phyloP scores from a whole-genome alignment of 192 early-diverging fungal species.

The Coemansia sp. region DNA sequence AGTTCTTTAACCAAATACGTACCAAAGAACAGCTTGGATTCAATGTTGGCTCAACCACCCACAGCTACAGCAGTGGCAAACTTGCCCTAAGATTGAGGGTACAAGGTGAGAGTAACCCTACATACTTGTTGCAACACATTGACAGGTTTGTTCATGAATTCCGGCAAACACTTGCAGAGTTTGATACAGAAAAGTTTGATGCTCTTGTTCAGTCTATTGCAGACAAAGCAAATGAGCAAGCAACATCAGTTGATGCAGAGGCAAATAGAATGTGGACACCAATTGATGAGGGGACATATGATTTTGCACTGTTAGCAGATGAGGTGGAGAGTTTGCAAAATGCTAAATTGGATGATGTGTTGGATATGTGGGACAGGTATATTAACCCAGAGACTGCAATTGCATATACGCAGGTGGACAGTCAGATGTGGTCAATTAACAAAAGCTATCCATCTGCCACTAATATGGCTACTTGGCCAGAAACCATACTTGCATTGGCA shows the following conservation, averaged over 20 bases:
- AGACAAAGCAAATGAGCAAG: neutral
- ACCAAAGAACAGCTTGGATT: constrained; percentile 84
- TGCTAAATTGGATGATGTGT: constrained; percentile 2
- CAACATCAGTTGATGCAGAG: neutral
- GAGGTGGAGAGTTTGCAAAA: neutral
- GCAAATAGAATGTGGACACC: neutral
- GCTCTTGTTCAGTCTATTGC: constrained; percentile 43
- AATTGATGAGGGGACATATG: neutral
- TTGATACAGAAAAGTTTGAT: constrained; percentile 50
- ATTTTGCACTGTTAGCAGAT: neutral
- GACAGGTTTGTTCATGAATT: constrained; percentile 68
- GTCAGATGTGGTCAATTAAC: constrained; percentile 14
- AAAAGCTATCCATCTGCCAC: constrained; percentile 3
- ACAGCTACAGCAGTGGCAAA: neutral
- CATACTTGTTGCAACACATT: constrained; percentile 31
- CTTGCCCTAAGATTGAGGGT: constrained; percentile 62
- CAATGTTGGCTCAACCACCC: neutral
- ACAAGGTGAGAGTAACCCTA: constrained; percentile 77
- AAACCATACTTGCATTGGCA: neutral
- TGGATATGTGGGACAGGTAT: constrained; percentile 27
- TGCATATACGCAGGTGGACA: constrained; percentile 23
- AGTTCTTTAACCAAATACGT: constrained; percentile 84
- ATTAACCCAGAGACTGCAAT: constrained; percentile 20
- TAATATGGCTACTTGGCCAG: neutral
- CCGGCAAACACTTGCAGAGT: constrained; percentile 9